Evolutionary conservation across 148 eudicot species (phyloP), one percentile per base, ranked within the genome.

Genomic region (Limonium bicolor): DNA sequence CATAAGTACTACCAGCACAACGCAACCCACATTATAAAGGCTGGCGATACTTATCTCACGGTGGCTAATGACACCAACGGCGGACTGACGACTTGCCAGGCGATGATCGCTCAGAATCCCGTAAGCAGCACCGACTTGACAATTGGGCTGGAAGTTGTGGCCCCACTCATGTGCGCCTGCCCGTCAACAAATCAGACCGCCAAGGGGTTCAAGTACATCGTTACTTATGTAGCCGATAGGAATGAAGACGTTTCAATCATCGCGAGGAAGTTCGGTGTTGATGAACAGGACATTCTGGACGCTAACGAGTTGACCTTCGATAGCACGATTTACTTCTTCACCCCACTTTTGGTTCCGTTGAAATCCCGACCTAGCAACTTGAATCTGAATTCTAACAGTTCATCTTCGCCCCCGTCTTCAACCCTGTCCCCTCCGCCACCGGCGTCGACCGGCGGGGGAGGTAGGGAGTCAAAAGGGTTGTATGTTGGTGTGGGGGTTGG

Each of bases 111-210:
- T 10, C 76, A 72, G 55, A 84, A 84, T 33, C 16, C 53, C 8
- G 11, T 43, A 14, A 4, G 46, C 10, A 21, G 1, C 5, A 36
- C 37, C 0, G 10, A 53, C 0, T 36, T 78, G 20, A 0, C 0
- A 0, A 41, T 17, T 11, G 68, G 65, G 0, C 24, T 57, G 39
- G 29, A 51, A 1, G 1, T 84, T 4, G 3, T 16, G 29, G 76
- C 79, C 3, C 94, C 94, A 0, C 28, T 76, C 26, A 61, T 69
- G 59, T 79, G 94, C 35, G 94, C 94, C 6, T 84, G 94, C 23
- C 81, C 88, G 4, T 55, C 82, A 4, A 3, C 28, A 8, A 50
- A 59, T 13, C 95, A 80, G 55, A 48, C 51, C 1, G 54, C 12
- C 4, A 39, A 20, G 2, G 74, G 78, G 3, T 49, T 61, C 44